phyloP scores from a whole-genome alignment of 345 rosid genomes.

The Eucalyptus rudis region DNA sequence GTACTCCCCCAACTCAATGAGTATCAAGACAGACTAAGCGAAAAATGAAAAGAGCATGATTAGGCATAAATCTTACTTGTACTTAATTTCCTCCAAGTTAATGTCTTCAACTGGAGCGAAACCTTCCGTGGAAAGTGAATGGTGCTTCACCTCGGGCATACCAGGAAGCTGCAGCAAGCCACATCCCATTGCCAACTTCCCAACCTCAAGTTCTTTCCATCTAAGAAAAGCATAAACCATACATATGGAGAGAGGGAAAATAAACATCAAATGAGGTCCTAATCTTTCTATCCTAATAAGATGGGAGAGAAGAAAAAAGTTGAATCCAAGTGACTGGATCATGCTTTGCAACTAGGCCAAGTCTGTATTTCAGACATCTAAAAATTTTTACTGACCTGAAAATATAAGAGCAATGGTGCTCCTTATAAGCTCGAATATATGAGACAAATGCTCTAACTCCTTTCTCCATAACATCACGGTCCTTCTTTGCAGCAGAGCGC shows the following conservation, averaged over 20 bases:
- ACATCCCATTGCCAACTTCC: constrained; percentile 91
- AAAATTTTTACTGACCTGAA: constrained; percentile 40
- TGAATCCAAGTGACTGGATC: neutral
- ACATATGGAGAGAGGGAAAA: neutral
- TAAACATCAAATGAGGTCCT: neutral
- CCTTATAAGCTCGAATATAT: constrained; percentile 77
- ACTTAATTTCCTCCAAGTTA: constrained; percentile 63
- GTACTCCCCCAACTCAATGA: neutral
- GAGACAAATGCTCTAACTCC: constrained; percentile 92
- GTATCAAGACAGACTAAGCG: neutral
- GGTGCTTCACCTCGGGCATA: constrained; percentile 77
- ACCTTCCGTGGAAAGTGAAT: constrained; percentile 61
- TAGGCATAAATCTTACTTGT: constrained; percentile 33
- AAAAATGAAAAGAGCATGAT: neutral
- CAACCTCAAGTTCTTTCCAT: constrained; percentile 80
- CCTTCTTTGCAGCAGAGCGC: constrained; percentile 56
- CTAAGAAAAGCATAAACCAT: constrained; percentile 11
- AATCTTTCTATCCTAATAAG: neutral
- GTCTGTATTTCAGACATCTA: constrained; percentile 16
- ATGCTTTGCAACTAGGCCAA: neutral
- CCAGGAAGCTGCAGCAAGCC: constrained; percentile 85
- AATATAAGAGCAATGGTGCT: constrained; percentile 74
- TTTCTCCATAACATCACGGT: constrained; percentile 87
- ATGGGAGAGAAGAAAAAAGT: neutral
- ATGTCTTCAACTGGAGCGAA: constrained; percentile 54